Evolutionary conservation across 2,329 filamentous ascomycete species (phyloP).

Genomic region (Rhynchosporium agropyri): DNA sequence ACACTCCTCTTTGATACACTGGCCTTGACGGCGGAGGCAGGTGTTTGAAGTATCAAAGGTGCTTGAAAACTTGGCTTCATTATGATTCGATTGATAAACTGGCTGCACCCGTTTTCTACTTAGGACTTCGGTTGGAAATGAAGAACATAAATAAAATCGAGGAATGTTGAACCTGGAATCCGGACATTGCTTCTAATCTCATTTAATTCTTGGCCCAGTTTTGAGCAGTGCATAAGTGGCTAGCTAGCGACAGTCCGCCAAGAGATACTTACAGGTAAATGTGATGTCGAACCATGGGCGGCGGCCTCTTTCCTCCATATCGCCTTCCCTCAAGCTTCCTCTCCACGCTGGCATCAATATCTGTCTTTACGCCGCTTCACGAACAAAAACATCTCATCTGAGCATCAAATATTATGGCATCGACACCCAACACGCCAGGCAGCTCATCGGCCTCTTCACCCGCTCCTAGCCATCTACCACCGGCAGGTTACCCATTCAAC

Average conservation of each 20-base stretch:
- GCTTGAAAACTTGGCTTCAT: too few relatives aligned
- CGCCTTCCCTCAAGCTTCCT: not conserved
- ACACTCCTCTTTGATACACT: too few relatives aligned
- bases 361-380: not conserved
- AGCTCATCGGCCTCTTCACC: not conserved
- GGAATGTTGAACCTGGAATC: not conserved
- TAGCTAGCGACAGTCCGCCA: not conserved
- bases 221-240: not conserved
- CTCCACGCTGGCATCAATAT: not conserved
- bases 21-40: too few relatives aligned
- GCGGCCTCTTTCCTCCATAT: too few relatives aligned
- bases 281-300: conserved; percentile 1
- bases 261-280: not conserved
- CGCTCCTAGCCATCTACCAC: not conserved
- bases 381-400: not conserved
- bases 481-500: not conserved
- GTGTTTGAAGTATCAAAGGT: too few relatives aligned
- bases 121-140: not conserved
- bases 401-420: not conserved
- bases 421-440: not conserved
- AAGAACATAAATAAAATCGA: not conserved
- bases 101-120: too few relatives aligned
- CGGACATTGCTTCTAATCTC: conserved; percentile 2
- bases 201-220: not conserved
- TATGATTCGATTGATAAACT: too few relatives aligned